phyloP scores from a whole-genome alignment of 2,329 filamentous ascomycete species.

The Ophiostoma pallidulum region DNA sequence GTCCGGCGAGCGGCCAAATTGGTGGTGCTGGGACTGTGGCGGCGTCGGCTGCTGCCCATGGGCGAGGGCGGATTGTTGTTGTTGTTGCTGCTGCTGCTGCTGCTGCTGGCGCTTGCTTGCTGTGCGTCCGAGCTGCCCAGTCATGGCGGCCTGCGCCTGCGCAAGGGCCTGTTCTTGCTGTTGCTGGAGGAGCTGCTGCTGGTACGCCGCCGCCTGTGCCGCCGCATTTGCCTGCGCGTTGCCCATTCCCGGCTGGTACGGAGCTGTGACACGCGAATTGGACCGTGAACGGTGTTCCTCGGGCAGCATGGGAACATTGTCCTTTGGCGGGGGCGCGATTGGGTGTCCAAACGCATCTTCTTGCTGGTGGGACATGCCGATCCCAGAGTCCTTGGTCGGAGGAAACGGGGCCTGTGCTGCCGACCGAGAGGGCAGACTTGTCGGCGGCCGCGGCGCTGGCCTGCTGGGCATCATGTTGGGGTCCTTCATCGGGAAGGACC shows the following conservation, averaged over 20 bases:
- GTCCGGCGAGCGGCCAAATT: slow-evolving; percentile 27
- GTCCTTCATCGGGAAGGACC: slow-evolving; percentile 40
- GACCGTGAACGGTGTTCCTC: slow-evolving; percentile 61
- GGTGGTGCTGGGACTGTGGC: slow-evolving; percentile 44
- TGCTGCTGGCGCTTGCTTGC: slow-evolving; percentile 57
- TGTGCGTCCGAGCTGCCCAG: slow-evolving; percentile 59
- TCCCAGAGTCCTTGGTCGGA: slow-evolving; percentile 50
- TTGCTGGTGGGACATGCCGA: slow-evolving; percentile 48
- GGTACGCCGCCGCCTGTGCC: slow-evolving; percentile 35
- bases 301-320: slow-evolving; percentile 49
- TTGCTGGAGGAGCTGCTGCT: slow-evolving; percentile 61
- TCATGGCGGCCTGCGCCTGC: slow-evolving; percentile 68
- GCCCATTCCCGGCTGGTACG: slow-evolving; percentile 31
- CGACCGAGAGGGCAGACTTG: slow-evolving; percentile 46
- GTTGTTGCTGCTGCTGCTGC: slow-evolving; percentile 32
- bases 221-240: slow-evolving; percentile 6
- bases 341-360: slow-evolving; percentile 39
- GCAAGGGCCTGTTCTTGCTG: slow-evolving; percentile 81
- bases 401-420: slow-evolving; percentile 47
- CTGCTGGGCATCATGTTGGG: slow-evolving; percentile 65
- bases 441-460: slow-evolving; percentile 80
- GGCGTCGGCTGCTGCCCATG: slow-evolving; percentile 37
- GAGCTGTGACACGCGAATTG: slow-evolving; percentile 53
- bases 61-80: slow-evolving; percentile 25
- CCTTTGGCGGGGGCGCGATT: slow-evolving; percentile 38